Conservation (phyloP, 495 filamentous ascomycete genomes). For the Trichoderma virens region DNA sequence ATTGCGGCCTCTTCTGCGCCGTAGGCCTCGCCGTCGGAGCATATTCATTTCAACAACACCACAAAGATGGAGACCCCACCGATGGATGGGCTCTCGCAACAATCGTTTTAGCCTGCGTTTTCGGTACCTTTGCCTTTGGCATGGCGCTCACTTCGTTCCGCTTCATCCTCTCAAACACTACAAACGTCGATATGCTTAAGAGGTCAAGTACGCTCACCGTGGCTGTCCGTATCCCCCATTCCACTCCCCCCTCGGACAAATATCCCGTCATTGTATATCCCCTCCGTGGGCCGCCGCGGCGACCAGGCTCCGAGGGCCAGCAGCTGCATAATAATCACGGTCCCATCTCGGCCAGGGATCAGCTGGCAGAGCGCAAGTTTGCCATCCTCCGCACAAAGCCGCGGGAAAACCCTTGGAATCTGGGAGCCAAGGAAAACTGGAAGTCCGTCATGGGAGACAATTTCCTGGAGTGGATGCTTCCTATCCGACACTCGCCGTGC, state of each 20-base stretch:
- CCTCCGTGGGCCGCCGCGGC: conserved; percentile 17
- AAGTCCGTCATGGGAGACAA: conserved; percentile 65
- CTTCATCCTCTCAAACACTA: conserved; percentile 61
- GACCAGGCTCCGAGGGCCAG: neutral
- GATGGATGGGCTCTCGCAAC: conserved; percentile 32
- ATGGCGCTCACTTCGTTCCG: conserved; percentile 67
- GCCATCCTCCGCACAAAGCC: conserved; percentile 64
- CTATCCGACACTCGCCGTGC: conserved; percentile 60
- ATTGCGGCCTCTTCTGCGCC: conserved; percentile 58
- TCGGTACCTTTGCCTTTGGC: conserved; percentile 63
- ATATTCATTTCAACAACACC: conserved; percentile 23
- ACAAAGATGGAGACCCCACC: conserved; percentile 17
- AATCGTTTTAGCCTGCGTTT: conserved; percentile 48
- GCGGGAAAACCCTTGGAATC: conserved; percentile 74
- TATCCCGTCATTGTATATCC: conserved; percentile 36
- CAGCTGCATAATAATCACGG: neutral
- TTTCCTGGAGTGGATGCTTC: conserved; percentile 66
- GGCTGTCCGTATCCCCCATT: conserved; percentile 62
- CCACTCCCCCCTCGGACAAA: conserved; percentile 31
- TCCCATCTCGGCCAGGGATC: conserved; percentile 25
- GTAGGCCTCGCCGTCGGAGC: conserved; percentile 47
- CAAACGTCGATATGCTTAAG: conserved; percentile 72
- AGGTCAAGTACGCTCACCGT: conserved; percentile 59
- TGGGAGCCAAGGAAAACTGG: conserved; percentile 60
- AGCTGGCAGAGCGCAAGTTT: conserved; percentile 53